Evolutionary conservation across 192 early-diverging fungal species (phyloP), one percentile per base, ranked within the genome.

Genomic region (Linnemannia hyalina): DNA sequence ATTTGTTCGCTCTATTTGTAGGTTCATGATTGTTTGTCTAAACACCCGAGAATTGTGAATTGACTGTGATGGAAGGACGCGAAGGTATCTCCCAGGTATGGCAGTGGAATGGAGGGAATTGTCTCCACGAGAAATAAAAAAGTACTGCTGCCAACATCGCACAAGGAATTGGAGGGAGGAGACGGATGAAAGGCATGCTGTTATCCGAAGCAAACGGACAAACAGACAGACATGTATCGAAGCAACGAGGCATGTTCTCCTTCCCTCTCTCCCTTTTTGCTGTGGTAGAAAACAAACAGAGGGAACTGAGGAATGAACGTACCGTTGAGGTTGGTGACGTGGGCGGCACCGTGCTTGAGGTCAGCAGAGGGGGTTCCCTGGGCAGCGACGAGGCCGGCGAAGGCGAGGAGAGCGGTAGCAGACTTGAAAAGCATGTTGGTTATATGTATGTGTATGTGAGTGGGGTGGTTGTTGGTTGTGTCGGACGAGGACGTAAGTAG

Each of bases 341-440:
- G 11, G 63, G 84, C 84, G 15, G 26, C 49, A 75, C 84, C 84
- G 18, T 80, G 65, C 29, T 70, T 86, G 84, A 38, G 52, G 35
- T 73, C 69, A 42, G 60, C 20, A 40, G 69, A 26, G 49, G 60
- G 60, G 47, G 63, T 54, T 29, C 36, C 77, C 82, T 83, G 82
- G 70, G 84, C 84, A 46, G 84, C 75, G 70, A 76, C 84, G 63
- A 86, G 70, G 65, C 84, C 79, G 35, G 79, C 84, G 47, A 81
- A 18, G 72, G 84, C 76, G 65, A 86, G 84, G 70, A 74, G 52
- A 54, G 84, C 20, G 76, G 84, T 72, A n/a, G 70, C 63, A 57
- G 84, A 68, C 80, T 86, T 86, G 84, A 86, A 77, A 38, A 74
- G 84, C 84, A 86, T 86, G 79, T n/a, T 65, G 73, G n/a, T 80